These are phyloP conservation scores for Sporopachydermia lactativora DNA, from an alignment of 805 yeast genomes.

Conservation along the genomic window DNA sequence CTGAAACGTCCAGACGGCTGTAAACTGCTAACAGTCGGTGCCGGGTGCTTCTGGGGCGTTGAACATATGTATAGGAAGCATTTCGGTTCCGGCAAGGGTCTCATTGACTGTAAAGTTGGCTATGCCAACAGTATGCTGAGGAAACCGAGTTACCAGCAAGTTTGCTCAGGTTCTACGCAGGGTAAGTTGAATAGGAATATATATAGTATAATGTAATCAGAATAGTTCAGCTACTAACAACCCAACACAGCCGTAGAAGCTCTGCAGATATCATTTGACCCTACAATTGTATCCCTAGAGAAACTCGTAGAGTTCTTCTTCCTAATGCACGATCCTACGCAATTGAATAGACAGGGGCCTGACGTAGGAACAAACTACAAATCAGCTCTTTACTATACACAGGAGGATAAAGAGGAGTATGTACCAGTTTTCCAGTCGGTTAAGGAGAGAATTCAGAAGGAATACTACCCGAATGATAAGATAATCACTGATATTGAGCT, in stretches of 20 bases:
- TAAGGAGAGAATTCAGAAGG: conserved; percentile 41
- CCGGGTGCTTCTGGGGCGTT: conserved; percentile 41
- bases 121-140: conserved; percentile 62
- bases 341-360: conserved; percentile 69
- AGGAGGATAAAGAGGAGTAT: conserved; percentile 31
- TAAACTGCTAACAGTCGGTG: conserved; percentile 44
- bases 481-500: conserved; percentile 64
- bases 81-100: conserved; percentile 41
- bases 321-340: conserved; percentile 90
- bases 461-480: conserved; percentile 58
- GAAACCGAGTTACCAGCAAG: conserved; percentile 52
- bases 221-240: neutral
- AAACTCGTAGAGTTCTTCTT: conserved; percentile 75
- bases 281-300: conserved; percentile 38
- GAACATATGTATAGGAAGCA: conserved; percentile 71
- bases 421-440: conserved; percentile 28
- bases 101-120: conserved; percentile 75
- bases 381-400: conserved; percentile 60
- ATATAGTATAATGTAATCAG: conserved; percentile 7
- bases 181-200: neutral
- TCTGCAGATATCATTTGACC: conserved; percentile 73
- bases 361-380: conserved; percentile 87
- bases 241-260: conserved; percentile 46
- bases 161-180: conserved; percentile 66
- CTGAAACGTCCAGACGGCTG: conserved; percentile 27